Evolutionary conservation across 352 stramenopile genomes (phyloP), one percentile per base, ranked within the genome.

Genomic region (Phytophthora melonis): DNA sequence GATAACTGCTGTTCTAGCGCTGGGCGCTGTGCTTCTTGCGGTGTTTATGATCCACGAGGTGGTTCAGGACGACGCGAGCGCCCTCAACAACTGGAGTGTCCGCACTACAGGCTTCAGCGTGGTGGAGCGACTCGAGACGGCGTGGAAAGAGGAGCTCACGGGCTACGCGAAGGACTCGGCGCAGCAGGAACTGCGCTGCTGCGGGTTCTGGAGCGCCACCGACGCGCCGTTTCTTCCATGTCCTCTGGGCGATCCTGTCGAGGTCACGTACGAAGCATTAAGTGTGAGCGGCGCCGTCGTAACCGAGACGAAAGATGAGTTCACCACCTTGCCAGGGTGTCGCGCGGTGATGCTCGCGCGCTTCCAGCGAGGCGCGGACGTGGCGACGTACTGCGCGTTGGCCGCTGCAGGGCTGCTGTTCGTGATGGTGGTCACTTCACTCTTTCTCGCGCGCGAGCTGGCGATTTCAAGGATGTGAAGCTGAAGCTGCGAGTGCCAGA

Each of bases 71-170:
- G 70, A 68, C 23, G 77, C 83, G 32, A 85, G 64, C 47, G 82
- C 66, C 1, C 54, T 84, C 41, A 81, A 70, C 43, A 95, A 88
- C 69, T 95, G 88, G 88, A 91, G 86, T 16, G 86, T 92, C 10
- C 86, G 88, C 25, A 90, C 83, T 50, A 92, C 84, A 8, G 80
- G 77, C 23, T 92, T 95, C 45, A 91, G 82, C n/a, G 81, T 93
- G 9, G 78, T 79, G 1, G 49, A 78, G 52, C 75, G 73, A 0
- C 83, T 95, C 8, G 69, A 83, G n/a, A 61, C 43, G 2, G 81
- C 79, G 0, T 95, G 88, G 88, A 74, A 67, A 18, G 47, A 66
- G 30, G 77, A 89, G 27, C 63, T 70, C 5, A 79, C 77, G 4
- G 75, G 64, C 34, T 91, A 85, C 39, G 77, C 77, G 7, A 85